Percentiles rank a stretch among this genome's conserved stretches.
phyloP scores from a whole-genome alignment of 306 rosid species.

The Rosa chinensis region DNA sequence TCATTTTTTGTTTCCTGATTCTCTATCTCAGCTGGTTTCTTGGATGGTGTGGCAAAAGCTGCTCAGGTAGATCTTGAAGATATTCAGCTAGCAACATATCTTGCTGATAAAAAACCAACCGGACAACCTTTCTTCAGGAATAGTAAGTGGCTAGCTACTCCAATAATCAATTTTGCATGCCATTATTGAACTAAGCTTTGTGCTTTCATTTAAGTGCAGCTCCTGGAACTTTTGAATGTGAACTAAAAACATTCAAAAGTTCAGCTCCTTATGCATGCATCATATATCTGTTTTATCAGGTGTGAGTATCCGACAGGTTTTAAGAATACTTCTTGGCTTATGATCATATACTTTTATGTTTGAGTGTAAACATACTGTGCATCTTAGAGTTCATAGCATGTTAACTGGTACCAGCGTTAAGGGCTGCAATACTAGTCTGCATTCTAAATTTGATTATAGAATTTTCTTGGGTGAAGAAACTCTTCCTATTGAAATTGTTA shows the following conservation, averaged over 20 bases:
- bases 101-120: slow-evolving; percentile 75
- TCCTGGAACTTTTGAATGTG: slow-evolving; percentile 5
- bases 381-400: neutral
- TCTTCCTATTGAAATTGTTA: neutral
- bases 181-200: slow-evolving; percentile 20
- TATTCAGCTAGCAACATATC: slow-evolving; percentile 56
- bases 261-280: neutral
- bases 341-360: neutral
- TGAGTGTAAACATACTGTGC: neutral
- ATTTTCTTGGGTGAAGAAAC: neutral
- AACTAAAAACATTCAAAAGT: neutral
- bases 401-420: neutral
- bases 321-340: neutral
- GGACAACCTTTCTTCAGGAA: slow-evolving; percentile 76
- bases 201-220: slow-evolving; percentile 15
- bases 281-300: neutral
- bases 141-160: slow-evolving; percentile 47
- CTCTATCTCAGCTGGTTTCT: slow-evolving; percentile 48
- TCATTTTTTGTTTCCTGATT: slow-evolving; percentile 25
- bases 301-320: neutral
- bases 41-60: slow-evolving; percentile 64
- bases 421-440: neutral
- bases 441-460: neutral
- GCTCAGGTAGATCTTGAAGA: slow-evolving; percentile 82
- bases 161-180: slow-evolving; percentile 9